Evolutionary conservation across 73 alveolate species (phyloP).

Genomic region (Uronychia setigera): DNA sequence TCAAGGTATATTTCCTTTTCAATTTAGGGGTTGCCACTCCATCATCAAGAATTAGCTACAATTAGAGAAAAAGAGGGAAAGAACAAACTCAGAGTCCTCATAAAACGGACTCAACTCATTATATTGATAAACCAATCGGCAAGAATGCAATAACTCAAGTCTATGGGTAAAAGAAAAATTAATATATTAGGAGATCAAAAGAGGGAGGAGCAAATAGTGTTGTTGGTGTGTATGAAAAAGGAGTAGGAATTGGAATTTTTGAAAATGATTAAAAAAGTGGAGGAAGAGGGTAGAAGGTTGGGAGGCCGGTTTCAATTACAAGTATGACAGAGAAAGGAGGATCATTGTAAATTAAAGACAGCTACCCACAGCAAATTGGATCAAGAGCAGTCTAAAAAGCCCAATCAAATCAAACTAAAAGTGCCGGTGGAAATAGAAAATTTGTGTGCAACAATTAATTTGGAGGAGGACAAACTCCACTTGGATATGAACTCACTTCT

Average conservation of each 20-base stretch:
- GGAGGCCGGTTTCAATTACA: neutral
- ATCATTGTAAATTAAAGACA: neutral
- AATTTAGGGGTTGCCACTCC: neutral
- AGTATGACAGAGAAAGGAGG: neutral
- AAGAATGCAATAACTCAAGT: no score
- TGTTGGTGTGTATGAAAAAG: neutral
- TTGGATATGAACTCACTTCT: neutral
- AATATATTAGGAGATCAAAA: no score
- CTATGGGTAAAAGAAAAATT: no score
- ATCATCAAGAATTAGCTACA: no score
- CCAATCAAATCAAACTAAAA: neutral
- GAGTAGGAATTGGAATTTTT: neutral
- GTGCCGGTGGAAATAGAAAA: neutral
- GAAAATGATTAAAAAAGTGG: neutral
- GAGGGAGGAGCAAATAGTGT: neutral
- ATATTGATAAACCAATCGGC: no score
- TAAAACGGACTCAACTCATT: no score
- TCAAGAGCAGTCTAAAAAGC: no score
- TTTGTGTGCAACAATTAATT: no score
- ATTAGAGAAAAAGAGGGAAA: no score
- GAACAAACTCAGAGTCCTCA: no score
- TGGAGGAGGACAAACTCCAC: neutral
- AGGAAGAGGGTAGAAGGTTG: neutral
- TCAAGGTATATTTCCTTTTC: neutral
- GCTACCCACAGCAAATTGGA: no score